Conservation (phyloP, 352 stramenopile genomes). For the Phytopythium mirpurense region DNA sequence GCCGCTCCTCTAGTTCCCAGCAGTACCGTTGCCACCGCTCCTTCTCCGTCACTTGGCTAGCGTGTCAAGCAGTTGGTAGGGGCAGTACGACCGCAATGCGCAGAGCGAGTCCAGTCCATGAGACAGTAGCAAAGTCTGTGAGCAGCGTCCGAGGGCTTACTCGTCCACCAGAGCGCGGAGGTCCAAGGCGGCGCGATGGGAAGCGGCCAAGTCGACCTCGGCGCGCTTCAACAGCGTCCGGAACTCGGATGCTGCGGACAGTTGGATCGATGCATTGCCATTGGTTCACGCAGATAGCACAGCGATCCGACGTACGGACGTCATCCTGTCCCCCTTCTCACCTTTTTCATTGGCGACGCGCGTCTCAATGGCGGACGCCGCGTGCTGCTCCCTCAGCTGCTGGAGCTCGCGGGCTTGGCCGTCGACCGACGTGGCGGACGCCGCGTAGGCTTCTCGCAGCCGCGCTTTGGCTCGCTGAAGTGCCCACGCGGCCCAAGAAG, state of each 20-base stretch:
- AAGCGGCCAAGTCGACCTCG: conserved; percentile 23
- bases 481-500: neutral
- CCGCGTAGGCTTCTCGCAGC: conserved; percentile 47
- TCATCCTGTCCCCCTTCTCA: too few species aligned
- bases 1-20: conserved; percentile 67
- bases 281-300: neutral
- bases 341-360: conserved; percentile 27
- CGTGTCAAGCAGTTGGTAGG: neutral
- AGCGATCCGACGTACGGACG: too few species aligned
- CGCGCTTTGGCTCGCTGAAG: conserved; percentile 38
- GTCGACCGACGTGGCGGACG: conserved; percentile 39
- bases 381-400: conserved; percentile 26
- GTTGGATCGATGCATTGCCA: neutral
- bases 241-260: neutral
- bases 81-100: neutral
- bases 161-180: conserved; percentile 58
- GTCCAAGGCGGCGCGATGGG: conserved; percentile 36
- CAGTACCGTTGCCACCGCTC: conserved; percentile 77
- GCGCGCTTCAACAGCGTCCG: conserved; percentile 2
- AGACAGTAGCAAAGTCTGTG: neutral
- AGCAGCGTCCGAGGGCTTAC: conserved; percentile 17
- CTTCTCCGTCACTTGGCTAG: conserved; percentile 62
- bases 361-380: conserved; percentile 21
- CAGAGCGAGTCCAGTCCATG: too few species aligned
- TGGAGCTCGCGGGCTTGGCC: conserved; percentile 37